These are phyloP conservation scores for Chrysoporthe puriensis DNA, from an alignment of 2,329 filamentous ascomycete species.

Conservation along the genomic window DNA sequence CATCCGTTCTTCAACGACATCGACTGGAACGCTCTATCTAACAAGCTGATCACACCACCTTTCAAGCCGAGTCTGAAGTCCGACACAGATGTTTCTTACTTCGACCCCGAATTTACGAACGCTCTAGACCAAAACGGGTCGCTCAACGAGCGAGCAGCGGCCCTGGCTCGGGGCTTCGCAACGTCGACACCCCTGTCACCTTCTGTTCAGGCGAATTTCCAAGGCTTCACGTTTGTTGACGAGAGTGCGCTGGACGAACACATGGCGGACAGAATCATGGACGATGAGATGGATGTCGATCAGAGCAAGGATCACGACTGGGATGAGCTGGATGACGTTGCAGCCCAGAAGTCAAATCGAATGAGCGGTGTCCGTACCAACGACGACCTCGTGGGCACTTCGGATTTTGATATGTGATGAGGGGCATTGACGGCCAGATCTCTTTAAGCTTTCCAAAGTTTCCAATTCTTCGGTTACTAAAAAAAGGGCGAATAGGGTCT, in stretches of 20 bases:
- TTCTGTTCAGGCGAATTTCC: conserved; percentile 96
- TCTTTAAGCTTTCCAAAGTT: conserved; percentile 8
- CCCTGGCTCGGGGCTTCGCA: conserved; percentile 81
- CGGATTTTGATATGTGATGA: conserved; percentile 66
- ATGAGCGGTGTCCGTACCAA: conserved; percentile 68
- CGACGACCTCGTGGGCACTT: conserved; percentile 66
- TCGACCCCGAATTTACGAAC: conserved; percentile 97
- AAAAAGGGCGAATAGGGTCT: conserved; percentile 22
- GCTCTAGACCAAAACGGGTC: conserved; percentile 86
- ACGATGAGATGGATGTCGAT: conserved; percentile 61
- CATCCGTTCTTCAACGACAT: conserved; percentile 95
- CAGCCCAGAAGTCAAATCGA: conserved; percentile 56
- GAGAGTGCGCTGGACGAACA: conserved; percentile 92
- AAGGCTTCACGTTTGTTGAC: conserved; percentile 98
- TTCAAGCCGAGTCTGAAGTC: conserved; percentile 98
- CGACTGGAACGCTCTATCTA: conserved; percentile 85
- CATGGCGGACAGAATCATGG: conserved; percentile 61
- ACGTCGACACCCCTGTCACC: conserved; percentile 92
- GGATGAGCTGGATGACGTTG: conserved; percentile 62
- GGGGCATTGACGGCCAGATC: conserved; percentile 20
- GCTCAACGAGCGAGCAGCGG: conserved; percentile 87
- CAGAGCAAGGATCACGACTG: conserved; percentile 55
- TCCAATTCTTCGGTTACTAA: neutral
- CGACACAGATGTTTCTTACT: conserved; percentile 95
- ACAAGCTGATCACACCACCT: conserved; percentile 91